Base-by-base conservation (phyloP, 176 grass and related monocot species). In the Rhynchospora breviuscula region DNA sequence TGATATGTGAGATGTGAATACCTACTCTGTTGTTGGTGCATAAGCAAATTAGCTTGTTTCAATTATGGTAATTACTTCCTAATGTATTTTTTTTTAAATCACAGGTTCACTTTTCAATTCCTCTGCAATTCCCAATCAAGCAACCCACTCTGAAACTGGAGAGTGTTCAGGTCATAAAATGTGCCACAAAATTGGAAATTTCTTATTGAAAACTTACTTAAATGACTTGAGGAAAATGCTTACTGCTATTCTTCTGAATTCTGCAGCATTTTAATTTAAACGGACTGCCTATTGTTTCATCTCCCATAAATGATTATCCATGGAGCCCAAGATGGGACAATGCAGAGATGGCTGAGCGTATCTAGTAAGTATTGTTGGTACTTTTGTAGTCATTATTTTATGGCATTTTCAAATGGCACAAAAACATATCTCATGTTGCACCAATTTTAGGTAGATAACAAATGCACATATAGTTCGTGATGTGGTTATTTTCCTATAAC, bases 261-360 rank as follows among this genome's bases (percentile, higher is more conserved):
- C 14, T 88, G 52, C 88, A 98, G 92, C 92, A 98, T 74, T 98
- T 88, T 71, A 95, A 90, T 86, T 82, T 87, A 8, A 80, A 90
- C 59, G 87, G 92, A 21, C 31, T 61, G 73, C 95, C 92, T 53
- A 91, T 91, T 59, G 85, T 61, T 3, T 98, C 91, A 58, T 57
- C 86, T 74, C 89, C 86, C 2, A 83, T 89, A 85, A 95, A 90
- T 86, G 93, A 91, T 67, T 98, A 98, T 82, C 95, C 95, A 23
- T 98, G 95, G 95, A 95, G 95, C 83, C 95, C 92, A 61, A 98
- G 92, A 90, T 98, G 95, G 95, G 91, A 95, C 79, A 3, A 57
- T 11, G 0, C 51, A 17, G 40, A 88, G 71, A 98, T 93, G 92
- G 92, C 85, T 53, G 92, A 95, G 26, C 90, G 92, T n/a, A 93